Conservation (phyloP, 306 rosid genomes). For the Arachis stenosperma region DNA sequence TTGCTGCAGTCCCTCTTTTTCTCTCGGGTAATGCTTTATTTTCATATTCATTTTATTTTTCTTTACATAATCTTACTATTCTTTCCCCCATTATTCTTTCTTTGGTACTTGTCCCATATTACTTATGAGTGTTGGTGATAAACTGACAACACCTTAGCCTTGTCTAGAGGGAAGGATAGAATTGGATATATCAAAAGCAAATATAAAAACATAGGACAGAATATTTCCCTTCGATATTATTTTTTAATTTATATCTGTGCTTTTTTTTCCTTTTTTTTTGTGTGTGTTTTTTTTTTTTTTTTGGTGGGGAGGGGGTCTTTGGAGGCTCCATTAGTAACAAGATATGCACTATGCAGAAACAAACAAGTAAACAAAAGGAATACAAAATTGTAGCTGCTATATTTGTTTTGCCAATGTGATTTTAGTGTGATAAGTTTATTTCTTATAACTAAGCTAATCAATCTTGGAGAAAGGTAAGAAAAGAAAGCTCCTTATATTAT, state of each 20-base stretch:
- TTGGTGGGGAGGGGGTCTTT: too few species aligned
- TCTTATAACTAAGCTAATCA: neutral
- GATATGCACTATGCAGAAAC: too few species aligned
- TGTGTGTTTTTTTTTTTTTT: too few species aligned
- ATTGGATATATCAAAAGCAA: slow-evolving; percentile 11
- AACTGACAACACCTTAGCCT: slow-evolving; percentile 28
- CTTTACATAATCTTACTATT: slow-evolving; percentile 10
- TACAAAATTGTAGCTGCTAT: slow-evolving; percentile 5
- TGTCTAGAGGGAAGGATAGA: slow-evolving; percentile 22
- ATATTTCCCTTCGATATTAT: slow-evolving; percentile 1
- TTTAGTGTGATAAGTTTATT: slow-evolving; percentile 13
- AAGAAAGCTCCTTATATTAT: slow-evolving; percentile 5
- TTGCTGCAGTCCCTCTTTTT: slow-evolving; percentile 89
- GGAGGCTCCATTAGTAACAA: too few species aligned
- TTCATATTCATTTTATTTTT: neutral
- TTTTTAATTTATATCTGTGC: too few species aligned
- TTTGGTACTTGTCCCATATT: slow-evolving; percentile 30
- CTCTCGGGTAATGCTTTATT: slow-evolving; percentile 70
- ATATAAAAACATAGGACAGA: slow-evolving; percentile 12
- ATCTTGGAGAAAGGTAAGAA: slow-evolving; percentile 1
- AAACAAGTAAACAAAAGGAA: too few species aligned
- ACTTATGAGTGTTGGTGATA: slow-evolving; percentile 8
- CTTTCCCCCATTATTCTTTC: slow-evolving; percentile 5
- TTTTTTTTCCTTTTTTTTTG: too few species aligned
- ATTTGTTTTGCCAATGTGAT: slow-evolving; percentile 3